phyloP scores from a whole-genome alignment of 768 basidiomycete species.

The Galerina marginata region DNA sequence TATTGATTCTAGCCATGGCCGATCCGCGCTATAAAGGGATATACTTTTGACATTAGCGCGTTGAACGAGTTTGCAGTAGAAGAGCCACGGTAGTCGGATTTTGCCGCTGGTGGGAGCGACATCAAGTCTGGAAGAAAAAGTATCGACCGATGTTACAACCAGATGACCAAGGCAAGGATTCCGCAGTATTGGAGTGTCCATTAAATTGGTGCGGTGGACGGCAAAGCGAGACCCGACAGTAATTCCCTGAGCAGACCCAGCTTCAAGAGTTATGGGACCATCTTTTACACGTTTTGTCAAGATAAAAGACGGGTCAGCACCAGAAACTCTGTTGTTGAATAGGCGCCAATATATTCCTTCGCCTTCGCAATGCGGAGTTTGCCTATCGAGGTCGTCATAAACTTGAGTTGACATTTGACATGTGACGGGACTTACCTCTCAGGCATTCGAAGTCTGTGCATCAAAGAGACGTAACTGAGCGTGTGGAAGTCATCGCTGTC shows the following conservation, averaged over 20 bases:
- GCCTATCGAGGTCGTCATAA: conserved; percentile 23
- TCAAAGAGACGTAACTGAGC: conserved; percentile 38
- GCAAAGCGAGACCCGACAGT: conserved; percentile 30
- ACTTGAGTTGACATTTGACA: neutral
- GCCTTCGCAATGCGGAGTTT: conserved; percentile 43
- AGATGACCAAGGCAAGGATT: conserved; percentile 29
- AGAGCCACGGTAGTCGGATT: conserved; percentile 21
- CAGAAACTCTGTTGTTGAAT: conserved; percentile 33
- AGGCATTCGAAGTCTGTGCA: conserved; percentile 37
- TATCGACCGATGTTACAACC: conserved; percentile 24
- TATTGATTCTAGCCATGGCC: conserved; percentile 29
- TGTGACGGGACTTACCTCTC: conserved; percentile 23
- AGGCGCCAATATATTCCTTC: conserved; percentile 34
- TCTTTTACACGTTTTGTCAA: conserved; percentile 22
- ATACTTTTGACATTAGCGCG: conserved; percentile 19
- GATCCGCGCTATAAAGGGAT: conserved; percentile 29
- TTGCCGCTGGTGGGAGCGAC: neutral
- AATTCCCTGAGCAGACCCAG: conserved; percentile 39
- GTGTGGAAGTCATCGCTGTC: conserved; percentile 23
- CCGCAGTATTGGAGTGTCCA: conserved; percentile 17
- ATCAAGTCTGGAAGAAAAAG: conserved; percentile 26
- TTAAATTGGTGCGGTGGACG: conserved; percentile 31
- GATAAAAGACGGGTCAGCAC: conserved; percentile 35
- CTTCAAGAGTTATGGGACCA: conserved; percentile 25
- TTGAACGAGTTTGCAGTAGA: conserved; percentile 31